Evolutionary conservation across 805 yeast species (phyloP).

Genomic region (Trichomonascus vanleenenianus): DNA sequence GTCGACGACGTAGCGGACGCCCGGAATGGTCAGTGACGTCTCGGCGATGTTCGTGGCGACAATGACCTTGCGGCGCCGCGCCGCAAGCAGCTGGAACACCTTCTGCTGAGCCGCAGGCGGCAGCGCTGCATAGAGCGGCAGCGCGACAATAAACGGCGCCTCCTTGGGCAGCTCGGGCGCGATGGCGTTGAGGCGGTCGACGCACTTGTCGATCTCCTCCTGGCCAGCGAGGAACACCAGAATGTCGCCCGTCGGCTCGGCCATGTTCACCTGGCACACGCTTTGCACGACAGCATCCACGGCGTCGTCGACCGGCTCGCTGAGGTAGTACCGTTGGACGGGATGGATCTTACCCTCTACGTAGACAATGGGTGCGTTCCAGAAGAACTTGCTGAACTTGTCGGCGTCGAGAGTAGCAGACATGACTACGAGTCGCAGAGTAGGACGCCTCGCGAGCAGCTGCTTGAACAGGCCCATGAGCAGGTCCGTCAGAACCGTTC

Average conservation of each 20-base stretch:
- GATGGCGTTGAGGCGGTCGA: slow-evolving; percentile 44
- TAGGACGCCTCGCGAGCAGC: slow-evolving; percentile 47
- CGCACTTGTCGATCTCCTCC: slow-evolving; percentile 90
- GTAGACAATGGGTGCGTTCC: slow-evolving; percentile 67
- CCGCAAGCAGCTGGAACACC: slow-evolving; percentile 61
- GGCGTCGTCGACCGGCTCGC: slow-evolving; percentile 64
- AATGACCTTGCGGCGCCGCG: slow-evolving; percentile 74
- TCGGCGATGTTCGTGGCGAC: slow-evolving; percentile 96
- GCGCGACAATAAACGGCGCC: slow-evolving; percentile 66
- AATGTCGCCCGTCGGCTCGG: slow-evolving; percentile 86
- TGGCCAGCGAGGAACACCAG: slow-evolving; percentile 92
- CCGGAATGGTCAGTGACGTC: slow-evolving; percentile 93
- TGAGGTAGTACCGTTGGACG: slow-evolving; percentile 64
- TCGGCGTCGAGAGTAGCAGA: slow-evolving; percentile 96
- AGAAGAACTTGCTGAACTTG: slow-evolving; percentile 69
- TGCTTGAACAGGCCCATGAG: slow-evolving; percentile 81
- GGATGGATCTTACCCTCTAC: slow-evolving; percentile 88
- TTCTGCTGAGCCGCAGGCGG: slow-evolving; percentile 76
- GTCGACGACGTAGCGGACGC: slow-evolving; percentile 88
- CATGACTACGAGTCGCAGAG: slow-evolving; percentile 74
- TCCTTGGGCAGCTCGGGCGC: slow-evolving; percentile 62
- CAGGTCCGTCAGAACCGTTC: slow-evolving; percentile 86
- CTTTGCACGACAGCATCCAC: slow-evolving; percentile 72
- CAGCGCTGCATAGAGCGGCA: slow-evolving; percentile 90
- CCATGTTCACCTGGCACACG: slow-evolving; percentile 66